Base-by-base conservation (phyloP, 257 asterid species). In the Nicotiana obtusifolia region DNA sequence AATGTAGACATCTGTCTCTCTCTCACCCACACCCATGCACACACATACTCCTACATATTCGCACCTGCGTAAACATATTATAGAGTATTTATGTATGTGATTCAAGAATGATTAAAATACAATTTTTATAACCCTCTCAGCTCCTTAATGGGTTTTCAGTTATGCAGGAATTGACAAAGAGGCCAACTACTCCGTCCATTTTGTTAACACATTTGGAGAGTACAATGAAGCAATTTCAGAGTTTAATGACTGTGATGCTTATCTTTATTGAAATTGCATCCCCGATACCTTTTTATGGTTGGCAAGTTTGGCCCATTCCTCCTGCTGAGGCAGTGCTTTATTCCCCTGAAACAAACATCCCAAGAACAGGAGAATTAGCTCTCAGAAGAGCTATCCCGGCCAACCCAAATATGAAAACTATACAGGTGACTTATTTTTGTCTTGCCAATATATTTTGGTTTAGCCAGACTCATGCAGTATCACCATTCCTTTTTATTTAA, bases 351-450 rank as follows among this genome's bases (percentile, higher is more conserved):
- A 93, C 99, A 30, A 95, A 94, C 82, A 92, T 94, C 80, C 98
- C 99, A 33, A 89, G 99, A 78, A 94, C 98, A 10, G 98, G 99
- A 83, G 99, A 96, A 86, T 89, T 96, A 78, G 99, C 99, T 85
- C 82, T 96, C 87, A 87, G 98, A 89, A 91, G 97, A 89, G 99
- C 99, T 26, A 94, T 96, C 86, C 99, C 98, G 53, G 98, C 99
- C 64, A 95, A 95, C 87, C 79, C 95, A 57, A 92, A 88, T 89
- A 94, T 95, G 99, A 95, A 95, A 92, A 86, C 95, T 64, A 94
- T 95, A 88, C 98, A 94, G 98, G 98, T 92, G 17, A 3, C 49
- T 20, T 37, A 49, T 15, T 78, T 41, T 57, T 57, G 10, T 57
- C 16, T 35, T 52, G 11, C 47, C 9, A 24, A 2, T 2, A 65